Evolutionary conservation across 495 filamentous ascomycete species (phyloP).

Genomic region (Articulospora tetracladia): DNA sequence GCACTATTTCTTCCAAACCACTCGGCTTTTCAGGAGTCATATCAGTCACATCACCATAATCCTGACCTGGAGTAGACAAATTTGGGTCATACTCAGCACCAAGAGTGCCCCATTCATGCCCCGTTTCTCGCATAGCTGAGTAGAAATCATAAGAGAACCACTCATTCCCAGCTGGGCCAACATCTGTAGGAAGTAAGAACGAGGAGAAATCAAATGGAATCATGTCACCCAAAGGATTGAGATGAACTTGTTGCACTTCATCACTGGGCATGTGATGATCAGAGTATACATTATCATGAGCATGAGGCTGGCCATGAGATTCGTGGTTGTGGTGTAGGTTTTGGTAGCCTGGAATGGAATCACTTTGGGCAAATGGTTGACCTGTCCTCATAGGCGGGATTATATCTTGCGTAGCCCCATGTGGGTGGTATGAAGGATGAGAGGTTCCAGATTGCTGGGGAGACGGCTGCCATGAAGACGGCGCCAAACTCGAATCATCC

Average conservation of each 20-base stretch:
- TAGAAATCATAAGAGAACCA: slow-evolving; percentile 21
- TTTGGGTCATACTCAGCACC: slow-evolving; percentile 2
- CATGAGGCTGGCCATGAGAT: not conserved
- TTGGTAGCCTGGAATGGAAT: not conserved
- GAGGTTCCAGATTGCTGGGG: not conserved
- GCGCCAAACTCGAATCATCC: not conserved
- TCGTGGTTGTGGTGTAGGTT: not conserved
- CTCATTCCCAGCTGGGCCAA: slow-evolving; percentile 6
- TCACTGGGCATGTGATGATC: not conserved
- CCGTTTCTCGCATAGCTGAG: slow-evolving; percentile 13
- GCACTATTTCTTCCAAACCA: not conserved
- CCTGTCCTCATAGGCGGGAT: not conserved
- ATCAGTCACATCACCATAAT: not conserved
- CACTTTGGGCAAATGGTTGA: not conserved
- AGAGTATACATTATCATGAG: not conserved
- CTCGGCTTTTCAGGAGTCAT: not conserved
- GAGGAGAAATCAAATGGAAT: slow-evolving; percentile 12
- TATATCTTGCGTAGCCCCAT: not conserved
- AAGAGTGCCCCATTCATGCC: slow-evolving; percentile 1
- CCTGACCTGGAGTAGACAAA: not conserved
- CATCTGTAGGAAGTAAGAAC: slow-evolving; percentile 8
- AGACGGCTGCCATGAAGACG: not conserved
- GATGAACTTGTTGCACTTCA: slow-evolving; percentile 1
- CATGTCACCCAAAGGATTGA: slow-evolving; percentile 2
- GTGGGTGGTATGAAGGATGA: not conserved